phyloP scores from a whole-genome alignment of 768 basidiomycete species.

The Suillus spraguei region DNA sequence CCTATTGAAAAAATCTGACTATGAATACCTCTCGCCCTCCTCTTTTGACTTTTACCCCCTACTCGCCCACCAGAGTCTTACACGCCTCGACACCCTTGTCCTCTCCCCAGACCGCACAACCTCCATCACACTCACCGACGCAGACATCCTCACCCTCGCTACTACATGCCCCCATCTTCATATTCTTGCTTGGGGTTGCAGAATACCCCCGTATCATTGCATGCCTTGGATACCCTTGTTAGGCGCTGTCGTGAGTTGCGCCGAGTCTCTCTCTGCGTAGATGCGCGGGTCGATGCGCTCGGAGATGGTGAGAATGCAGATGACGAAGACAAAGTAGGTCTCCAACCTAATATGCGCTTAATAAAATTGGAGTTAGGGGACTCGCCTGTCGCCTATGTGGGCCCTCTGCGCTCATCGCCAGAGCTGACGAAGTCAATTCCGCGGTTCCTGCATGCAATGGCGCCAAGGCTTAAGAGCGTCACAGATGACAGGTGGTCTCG shows the following conservation, averaged over 20 bases:
- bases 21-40: not conserved
- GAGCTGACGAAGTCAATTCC: not conserved
- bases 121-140: not conserved
- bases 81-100: not conserved
- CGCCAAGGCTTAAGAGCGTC: not conserved
- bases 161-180: not conserved
- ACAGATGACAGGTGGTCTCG: not conserved
- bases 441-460: not conserved
- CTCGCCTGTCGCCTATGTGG: no score
- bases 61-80: not conserved
- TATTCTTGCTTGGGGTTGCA: not conserved
- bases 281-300: not conserved
- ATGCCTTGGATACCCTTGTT: not conserved
- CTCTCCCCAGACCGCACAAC: not conserved
- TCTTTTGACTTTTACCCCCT: not conserved
- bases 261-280: not conserved
- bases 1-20: not conserved
- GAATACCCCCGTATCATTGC: not conserved
- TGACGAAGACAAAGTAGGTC: not conserved
- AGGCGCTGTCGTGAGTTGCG: not conserved
- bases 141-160: not conserved
- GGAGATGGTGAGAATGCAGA: not conserved
- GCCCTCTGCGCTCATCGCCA: not conserved
- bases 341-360: not conserved
- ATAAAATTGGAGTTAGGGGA: not conserved